Conservation (phyloP, 2,329 filamentous ascomycete genomes). For the Fusarium caatingaense region DNA sequence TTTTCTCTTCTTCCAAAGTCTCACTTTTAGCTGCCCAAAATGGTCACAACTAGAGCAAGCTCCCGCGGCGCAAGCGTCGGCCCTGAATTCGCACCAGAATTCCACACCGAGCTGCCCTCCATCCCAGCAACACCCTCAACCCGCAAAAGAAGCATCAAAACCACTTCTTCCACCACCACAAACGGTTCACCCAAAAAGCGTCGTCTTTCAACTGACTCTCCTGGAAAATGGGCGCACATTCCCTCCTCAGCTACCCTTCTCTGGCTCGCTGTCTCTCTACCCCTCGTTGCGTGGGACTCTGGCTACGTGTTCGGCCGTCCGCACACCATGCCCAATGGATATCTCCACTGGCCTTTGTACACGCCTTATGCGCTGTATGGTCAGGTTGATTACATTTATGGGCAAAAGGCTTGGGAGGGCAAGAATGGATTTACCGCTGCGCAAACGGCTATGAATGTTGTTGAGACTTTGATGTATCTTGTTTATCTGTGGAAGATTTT, state of each 20-base stretch:
- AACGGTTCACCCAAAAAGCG: conserved; percentile 28
- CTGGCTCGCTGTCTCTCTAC: conserved; percentile 81
- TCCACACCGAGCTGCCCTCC: conserved; percentile 12
- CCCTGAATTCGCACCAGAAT: conserved; percentile 31
- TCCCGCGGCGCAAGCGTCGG: conserved; percentile 48
- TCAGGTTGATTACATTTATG: conserved; percentile 83
- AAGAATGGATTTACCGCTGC: conserved; percentile 81
- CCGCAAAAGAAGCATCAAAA: conserved; percentile 32
- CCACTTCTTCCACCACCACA: conserved; percentile 3
- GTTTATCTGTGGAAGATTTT: conserved; percentile 62
- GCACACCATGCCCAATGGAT: conserved; percentile 82
- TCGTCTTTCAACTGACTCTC: conserved; percentile 3
- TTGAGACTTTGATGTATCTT: conserved; percentile 75
- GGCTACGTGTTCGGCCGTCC: conserved; percentile 84
- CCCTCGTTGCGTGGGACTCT: conserved; percentile 84
- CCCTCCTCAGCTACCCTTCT: conserved; percentile 63
- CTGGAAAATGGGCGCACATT: conserved; percentile 56
- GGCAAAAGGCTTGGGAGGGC: conserved; percentile 75
- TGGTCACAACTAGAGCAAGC: conserved; percentile 55
- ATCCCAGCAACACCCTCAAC: conserved; percentile 27
- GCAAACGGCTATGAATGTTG: conserved; percentile 74
- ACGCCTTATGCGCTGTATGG: conserved; percentile 84
- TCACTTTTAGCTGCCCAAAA: conserved; percentile 19
- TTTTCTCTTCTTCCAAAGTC: no score
- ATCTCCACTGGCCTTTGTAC: conserved; percentile 78